phyloP scores from a whole-genome alignment of 148 eudicot genomes.

The Polygonum maritimum region DNA sequence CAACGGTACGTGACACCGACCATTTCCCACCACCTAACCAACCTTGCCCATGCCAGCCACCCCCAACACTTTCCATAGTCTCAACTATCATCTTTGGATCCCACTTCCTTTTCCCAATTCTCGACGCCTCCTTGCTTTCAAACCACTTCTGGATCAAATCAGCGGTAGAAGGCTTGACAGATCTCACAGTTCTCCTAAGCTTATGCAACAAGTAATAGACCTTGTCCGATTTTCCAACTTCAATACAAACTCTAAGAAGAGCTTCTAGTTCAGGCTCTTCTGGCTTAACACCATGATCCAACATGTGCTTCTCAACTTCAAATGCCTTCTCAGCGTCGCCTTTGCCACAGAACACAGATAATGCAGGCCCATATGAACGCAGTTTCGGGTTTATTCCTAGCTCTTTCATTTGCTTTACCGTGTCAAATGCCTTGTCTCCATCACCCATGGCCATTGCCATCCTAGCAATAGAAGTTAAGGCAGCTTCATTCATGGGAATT shows the following conservation, averaged over 20 bases:
- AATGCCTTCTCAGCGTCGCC: conserved; percentile 72
- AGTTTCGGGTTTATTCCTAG: conserved; percentile 64
- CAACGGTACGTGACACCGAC: conserved; percentile 36
- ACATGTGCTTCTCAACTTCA: conserved; percentile 70
- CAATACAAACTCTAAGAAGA: conserved; percentile 59
- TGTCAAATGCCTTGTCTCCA: conserved; percentile 83
- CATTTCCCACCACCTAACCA: conserved; percentile 87
- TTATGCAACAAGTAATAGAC: conserved; percentile 80
- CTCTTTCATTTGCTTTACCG: conserved; percentile 66
- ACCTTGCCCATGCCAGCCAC: conserved; percentile 95
- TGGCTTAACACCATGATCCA: conserved; percentile 64
- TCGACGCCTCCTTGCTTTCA: conserved; percentile 47
- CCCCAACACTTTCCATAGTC: conserved; percentile 60
- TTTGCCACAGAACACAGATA: conserved; percentile 45
- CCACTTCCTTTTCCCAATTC: conserved; percentile 75
- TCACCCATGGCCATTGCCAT: conserved; percentile 75
- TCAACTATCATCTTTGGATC: conserved; percentile 28
- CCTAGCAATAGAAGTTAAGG: conserved; percentile 78
- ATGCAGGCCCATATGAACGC: conserved; percentile 80
- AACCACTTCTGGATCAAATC: conserved; percentile 70
- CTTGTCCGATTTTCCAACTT: conserved; percentile 50
- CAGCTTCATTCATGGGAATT: conserved; percentile 76
- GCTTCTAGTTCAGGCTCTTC: conserved; percentile 84
- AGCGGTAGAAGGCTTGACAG: conserved; percentile 49
- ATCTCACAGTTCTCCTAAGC: conserved; percentile 51